A percentile compares a stretch with the other conserved stretches of the same genome.
These are phyloP conservation scores for Salix exigua DNA, from an alignment of 345 rosid species.

Conservation along the genomic window DNA sequence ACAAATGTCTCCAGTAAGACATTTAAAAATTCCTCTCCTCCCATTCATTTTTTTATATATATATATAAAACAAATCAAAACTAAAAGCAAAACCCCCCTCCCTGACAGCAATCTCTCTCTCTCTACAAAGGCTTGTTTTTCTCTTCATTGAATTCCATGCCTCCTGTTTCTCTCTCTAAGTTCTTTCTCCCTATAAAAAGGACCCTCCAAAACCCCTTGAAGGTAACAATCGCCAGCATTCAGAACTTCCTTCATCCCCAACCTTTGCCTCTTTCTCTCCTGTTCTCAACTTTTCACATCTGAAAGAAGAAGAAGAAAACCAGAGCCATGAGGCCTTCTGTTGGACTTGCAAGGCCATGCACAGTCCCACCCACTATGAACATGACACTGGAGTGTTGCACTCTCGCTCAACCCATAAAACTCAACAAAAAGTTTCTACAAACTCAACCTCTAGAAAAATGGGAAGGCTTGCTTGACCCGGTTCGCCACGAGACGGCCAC, in stretches of 20 bases:
- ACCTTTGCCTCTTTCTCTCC: background rate
- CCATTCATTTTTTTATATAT: background rate
- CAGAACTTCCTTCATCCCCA: background rate
- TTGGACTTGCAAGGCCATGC: constrained; percentile 24
- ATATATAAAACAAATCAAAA: no score
- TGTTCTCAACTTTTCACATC: background rate
- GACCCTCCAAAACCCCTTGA: background rate
- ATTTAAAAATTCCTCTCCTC: background rate
- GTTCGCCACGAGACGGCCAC: background rate
- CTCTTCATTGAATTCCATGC: background rate
- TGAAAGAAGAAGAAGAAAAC: background rate
- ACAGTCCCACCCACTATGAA: constrained; percentile 2
- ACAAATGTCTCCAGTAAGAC: background rate
- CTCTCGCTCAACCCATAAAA: constrained; percentile 11
- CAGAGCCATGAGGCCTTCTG: constrained; percentile 15
- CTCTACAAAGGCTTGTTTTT: background rate
- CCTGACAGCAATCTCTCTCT: background rate
- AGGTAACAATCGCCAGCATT: background rate
- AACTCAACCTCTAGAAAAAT: background rate
- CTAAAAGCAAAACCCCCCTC: no score
- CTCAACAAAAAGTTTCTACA: constrained; percentile 3
- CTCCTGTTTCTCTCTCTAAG: no score
- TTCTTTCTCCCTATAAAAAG: constrained; percentile 23
- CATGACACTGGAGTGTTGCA: constrained; percentile 8
- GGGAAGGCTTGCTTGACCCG: constrained; percentile 7